Evolutionary conservation across 345 rosid genomes (phyloP), one percentile per base, ranked within the genome.

Genomic region (Hibiscus syriacus): DNA sequence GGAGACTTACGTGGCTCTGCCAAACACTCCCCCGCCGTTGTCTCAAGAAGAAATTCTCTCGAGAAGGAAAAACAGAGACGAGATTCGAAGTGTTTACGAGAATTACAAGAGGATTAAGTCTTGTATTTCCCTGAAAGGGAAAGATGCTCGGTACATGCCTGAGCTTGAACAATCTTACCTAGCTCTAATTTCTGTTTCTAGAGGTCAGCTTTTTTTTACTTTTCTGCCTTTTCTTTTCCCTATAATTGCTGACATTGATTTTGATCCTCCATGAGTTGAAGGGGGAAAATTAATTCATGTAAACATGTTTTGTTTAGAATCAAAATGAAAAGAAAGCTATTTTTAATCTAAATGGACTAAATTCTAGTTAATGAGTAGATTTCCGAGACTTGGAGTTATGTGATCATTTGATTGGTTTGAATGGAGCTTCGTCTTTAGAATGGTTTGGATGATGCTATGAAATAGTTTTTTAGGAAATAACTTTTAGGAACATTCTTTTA

Each of bases 71-170:
- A 91, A 91, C 72, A 79, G 78, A 80, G 99, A 91, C 38, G 97
- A 89, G 83, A 86, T 94, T 83, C 85, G 84, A 55, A 74, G 74
- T 79, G 85, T 87, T 52, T 92, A 89, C 79, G 97, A 94, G 59
- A 77, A 75, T 49, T 93, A 90, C 73, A 86, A 80, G 83, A 87
- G 86, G 62, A 81, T 91, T 25, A 93, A 86, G 72, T 82, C 78
- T 46, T 87, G 81, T 77, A 70, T 93, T 45, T 73, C 85, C 3
- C 86, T 32, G n/a, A 70, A 34, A 60, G 67, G 78, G 60, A 87
- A 85, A 73, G 96, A 89, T 72, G 63, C 65, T 5, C 81, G 89
- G 76, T 79, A 67, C 76, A 14, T 70, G 57, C 78, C 86, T 39
- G 87, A 73, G 72, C 81, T 90, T 46, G 94, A 89, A 58, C 92